Conservation (phyloP, 805 yeast genomes). For the Sungouiella thailandica region DNA sequence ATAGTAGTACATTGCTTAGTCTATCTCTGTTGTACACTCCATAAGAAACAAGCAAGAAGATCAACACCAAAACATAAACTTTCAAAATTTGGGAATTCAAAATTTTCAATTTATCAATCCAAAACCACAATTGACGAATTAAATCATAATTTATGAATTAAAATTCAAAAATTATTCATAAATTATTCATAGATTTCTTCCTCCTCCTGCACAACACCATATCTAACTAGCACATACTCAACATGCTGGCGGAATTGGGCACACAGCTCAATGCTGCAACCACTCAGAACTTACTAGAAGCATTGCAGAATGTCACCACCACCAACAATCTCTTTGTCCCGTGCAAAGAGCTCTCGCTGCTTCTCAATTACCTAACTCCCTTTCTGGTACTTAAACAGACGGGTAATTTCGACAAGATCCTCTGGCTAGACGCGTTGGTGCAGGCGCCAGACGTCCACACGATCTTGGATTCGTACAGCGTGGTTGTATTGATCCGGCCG, state of each 20-base stretch:
- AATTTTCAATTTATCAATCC: too few species aligned
- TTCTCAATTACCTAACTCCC: constrained; percentile 51
- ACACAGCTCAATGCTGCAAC: constrained; percentile 16
- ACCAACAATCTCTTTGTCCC: constrained; percentile 26
- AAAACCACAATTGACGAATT: too few species aligned
- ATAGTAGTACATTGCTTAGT: too few species aligned
- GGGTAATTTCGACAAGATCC: constrained; percentile 36
- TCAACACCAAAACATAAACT: too few species aligned
- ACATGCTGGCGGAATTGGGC: constrained; percentile 1
- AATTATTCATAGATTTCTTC: too few species aligned
- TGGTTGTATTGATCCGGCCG: neutral
- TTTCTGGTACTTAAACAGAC: constrained; percentile 47
- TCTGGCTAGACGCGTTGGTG: constrained; percentile 10
- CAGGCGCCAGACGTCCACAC: constrained; percentile 1
- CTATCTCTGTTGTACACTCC: too few species aligned
- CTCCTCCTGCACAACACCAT: too few species aligned
- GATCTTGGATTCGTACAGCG: constrained; percentile 5
- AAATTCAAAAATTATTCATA: too few species aligned
- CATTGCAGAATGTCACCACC: constrained; percentile 22
- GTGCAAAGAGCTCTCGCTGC: constrained; percentile 43
- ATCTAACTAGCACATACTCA: constrained; percentile 1
- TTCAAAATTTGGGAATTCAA: too few species aligned
- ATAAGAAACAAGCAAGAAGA: too few species aligned
- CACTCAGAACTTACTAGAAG: constrained; percentile 15
- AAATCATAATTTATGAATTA: too few species aligned